Evolutionary conservation across 129 eudicot genomes (phyloP).

Genomic region (Lonicera japonica): DNA sequence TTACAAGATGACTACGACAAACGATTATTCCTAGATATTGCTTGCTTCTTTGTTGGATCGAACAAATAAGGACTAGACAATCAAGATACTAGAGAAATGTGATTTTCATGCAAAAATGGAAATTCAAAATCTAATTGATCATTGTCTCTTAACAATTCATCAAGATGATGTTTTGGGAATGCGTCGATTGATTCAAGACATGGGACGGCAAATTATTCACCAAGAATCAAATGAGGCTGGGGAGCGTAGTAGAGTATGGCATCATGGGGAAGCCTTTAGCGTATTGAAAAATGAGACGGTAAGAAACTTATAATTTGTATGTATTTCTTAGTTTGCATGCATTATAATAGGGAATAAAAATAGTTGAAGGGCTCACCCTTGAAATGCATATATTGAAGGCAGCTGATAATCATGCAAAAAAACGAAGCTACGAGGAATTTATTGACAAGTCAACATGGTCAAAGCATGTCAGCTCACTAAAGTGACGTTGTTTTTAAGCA

Average conservation of each 20-base stretch:
- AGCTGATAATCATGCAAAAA: no score
- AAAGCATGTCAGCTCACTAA: no score
- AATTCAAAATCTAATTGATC: not conserved
- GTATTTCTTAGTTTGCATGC: no score
- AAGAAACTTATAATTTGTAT: no score
- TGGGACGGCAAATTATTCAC: not conserved
- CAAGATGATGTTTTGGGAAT: no score
- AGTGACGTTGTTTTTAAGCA: no score
- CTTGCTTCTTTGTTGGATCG: constrained; percentile 1
- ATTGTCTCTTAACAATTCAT: not conserved
- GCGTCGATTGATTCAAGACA: not conserved
- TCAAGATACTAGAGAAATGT: not conserved
- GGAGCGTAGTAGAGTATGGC: not conserved
- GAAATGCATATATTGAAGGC: no score
- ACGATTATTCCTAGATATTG: not conserved
- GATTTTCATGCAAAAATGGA: not conserved
- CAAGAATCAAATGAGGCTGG: not conserved
- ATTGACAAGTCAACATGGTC: no score
- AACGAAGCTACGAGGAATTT: no score
- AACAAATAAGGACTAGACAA: not conserved
- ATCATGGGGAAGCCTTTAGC: not conserved
- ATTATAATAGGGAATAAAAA: no score
- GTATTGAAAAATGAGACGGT: not conserved
- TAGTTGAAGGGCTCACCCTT: no score
- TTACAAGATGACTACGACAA: constrained; percentile 2